phyloP scores from a whole-genome alignment of 495 filamentous ascomycete genomes.

The Podospora sp. region DNA sequence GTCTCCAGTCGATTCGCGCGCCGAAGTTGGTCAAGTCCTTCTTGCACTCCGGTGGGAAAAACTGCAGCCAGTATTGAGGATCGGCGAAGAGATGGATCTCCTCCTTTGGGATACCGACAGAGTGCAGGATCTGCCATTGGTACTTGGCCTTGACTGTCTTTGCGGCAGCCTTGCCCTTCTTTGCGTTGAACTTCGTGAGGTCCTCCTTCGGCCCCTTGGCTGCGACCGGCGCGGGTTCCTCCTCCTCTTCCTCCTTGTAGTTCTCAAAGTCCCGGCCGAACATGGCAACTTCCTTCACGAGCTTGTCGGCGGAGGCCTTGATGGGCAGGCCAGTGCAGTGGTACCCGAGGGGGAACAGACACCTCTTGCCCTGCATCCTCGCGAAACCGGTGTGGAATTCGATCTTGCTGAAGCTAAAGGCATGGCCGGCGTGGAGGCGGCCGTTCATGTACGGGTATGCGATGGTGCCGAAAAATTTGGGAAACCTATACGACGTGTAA shows the following conservation, averaged over 20 bases:
- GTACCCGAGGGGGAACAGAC: conserved; percentile 87
- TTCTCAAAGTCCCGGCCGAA: conserved; percentile 87
- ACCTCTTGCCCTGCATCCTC: conserved; percentile 85
- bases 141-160: conserved; percentile 85
- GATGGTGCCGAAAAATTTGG: conserved; percentile 93
- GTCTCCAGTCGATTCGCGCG: conserved; percentile 86
- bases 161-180: conserved; percentile 91
- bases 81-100: conserved; percentile 94
- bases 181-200: conserved; percentile 85
- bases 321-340: conserved; percentile 97
- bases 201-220: conserved; percentile 59
- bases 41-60: conserved; percentile 82
- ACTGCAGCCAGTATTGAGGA: conserved; percentile 72
- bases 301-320: conserved; percentile 95
- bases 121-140: conserved; percentile 62
- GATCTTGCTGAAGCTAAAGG: conserved; percentile 85
- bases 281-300: conserved; percentile 81
- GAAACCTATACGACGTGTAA: conserved; percentile 37
- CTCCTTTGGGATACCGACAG: conserved; percentile 73
- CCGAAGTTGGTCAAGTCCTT: conserved; percentile 83
- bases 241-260: conserved; percentile 64
- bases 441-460: conserved; percentile 97
- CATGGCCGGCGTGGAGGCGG: conserved; percentile 87
- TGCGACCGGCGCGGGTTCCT: conserved; percentile 25
- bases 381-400: conserved; percentile 85